Base-by-base conservation (phyloP, 306 rosid genomes). In the Ormosia emarginata region DNA sequence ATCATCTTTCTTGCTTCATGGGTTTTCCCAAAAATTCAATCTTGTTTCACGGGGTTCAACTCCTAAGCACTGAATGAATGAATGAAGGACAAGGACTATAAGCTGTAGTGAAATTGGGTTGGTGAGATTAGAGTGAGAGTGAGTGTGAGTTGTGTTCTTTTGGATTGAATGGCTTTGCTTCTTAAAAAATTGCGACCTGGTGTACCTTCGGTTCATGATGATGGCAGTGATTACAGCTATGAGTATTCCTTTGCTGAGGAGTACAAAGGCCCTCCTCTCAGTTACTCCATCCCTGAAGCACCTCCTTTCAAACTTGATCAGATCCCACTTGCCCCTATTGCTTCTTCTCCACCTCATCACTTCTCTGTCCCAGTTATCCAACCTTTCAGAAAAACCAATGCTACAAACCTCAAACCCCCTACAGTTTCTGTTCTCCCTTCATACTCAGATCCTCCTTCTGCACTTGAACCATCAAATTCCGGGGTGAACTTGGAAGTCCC, bases 221-320 rank as follows among this genome's bases (percentile, higher is more conserved):
- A 15, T 40, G 55, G 39, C 9, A 68, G 61, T 11, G 82, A 88
- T 11, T 86, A 24, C 10, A 85, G 69, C 71, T 44, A 78, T 55
- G 97, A 94, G 24, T 94, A 84, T 68, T 92, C 98, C 6, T 84
- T 94, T 78, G 97, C 98, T 9, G 56, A 79, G 10, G 91, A 85
- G 77, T 94, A 94, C 70, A 36, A 10, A 80, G 98, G 98, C 8
- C 92, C 95, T 76, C 85, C 91, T 49, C 17, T 90, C 10, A 29
- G 65, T 44, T 71, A 83, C 69, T 87, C 80, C 1, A 80, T 94
- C 82, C 98, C 98, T 17, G 85, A 88, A 67, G 86, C 79, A 2
- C 15, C 53, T 65, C 90, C 97, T 50, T 84, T 94, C 56, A 81
- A 84, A 67, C 64, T 88, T 73, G 77, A 86, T 40, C 84, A 81